Base-by-base conservation (phyloP, 768 basidiomycete species). In the Termitomyces sp. region DNA sequence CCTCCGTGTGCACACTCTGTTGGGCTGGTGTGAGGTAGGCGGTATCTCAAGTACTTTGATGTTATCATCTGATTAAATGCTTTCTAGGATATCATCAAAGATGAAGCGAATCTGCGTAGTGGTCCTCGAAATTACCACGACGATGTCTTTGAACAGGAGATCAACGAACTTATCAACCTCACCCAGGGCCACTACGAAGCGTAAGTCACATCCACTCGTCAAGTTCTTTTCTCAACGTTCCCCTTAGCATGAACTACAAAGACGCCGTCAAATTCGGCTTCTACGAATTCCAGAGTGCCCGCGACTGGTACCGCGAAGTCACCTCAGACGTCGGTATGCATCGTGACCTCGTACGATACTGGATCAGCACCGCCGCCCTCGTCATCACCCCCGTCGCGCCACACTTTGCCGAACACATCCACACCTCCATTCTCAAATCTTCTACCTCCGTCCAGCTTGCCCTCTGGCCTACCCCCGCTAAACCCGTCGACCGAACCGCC, bases 241-340 rank as follows among this genome's bases (percentile, higher is more conserved):
- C 45, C 7, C 50, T 42, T 64, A 97, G 95, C 20, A 93, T 88
- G 56, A 84, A 90, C 68, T 99, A 90, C 85, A 99, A 98, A 73
- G 93, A 96, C 55, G 94, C 95, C 10, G 71, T 98, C 57, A 96
- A 98, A 71, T 88, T 80, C 60, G 96, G 95, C 44, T 96, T 98
- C 74, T 99, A 94, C 79, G 94, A 97, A 64, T 81, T 95, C 60
- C 93, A 98, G 69, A 88, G 83, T 47, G 79, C 85, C 2, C 89
- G 97, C 43, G 95, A 98, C 67, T 94, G 94, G 88, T 98, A 98
- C 70, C 91, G 94, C 54, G 90, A 94, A 67, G 91, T 96, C 48
- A 94, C 91, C 3, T 75, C 82, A 7, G 91, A 94, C 57, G 75
- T 86, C 46, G 92, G 94, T 27, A 97, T 98, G 94, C 95, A 98